These are phyloP conservation scores for Mallotus japonicus DNA, from an alignment of 441 rosid genomes.

Conservation along the genomic window DNA sequence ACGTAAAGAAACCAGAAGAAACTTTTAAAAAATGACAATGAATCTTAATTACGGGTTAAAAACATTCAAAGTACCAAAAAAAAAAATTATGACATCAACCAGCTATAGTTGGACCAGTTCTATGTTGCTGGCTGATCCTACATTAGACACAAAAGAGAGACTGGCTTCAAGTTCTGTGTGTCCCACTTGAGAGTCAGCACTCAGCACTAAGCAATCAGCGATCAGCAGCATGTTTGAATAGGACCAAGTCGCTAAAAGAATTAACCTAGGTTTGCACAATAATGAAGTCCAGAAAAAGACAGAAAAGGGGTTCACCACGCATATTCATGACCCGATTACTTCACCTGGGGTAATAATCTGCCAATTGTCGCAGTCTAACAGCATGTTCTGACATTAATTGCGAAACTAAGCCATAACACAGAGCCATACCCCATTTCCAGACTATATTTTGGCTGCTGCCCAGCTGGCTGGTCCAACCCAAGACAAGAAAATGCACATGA, in stretches of 20 bases:
- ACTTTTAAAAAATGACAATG: too few relatives aligned
- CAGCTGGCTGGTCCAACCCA: conserved; percentile 24
- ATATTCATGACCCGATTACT: conserved; percentile 19
- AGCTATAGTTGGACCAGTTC: background rate
- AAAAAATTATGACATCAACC: too few relatives aligned
- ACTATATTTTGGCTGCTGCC: conserved; percentile 6
- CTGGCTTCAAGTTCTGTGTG: background rate
- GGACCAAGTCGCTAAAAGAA: background rate
- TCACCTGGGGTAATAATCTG: background rate
- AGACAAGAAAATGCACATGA: conserved; percentile 1
- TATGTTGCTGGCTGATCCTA: background rate
- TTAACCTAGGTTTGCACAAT: background rate
- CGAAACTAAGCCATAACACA: conserved; percentile 7
- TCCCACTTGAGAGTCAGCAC: background rate
- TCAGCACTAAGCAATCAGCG: background rate
- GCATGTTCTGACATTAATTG: conserved; percentile 32
- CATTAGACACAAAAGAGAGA: background rate
- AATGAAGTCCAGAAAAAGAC: background rate
- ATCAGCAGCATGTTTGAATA: background rate
- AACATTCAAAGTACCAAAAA: too few relatives aligned
- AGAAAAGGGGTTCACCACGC: background rate
- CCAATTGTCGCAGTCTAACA: background rate
- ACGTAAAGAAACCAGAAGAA: too few relatives aligned
- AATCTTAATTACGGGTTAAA: too few relatives aligned
- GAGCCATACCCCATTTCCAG: conserved; percentile 20